A percentile compares a stretch with the other conserved stretches of the same genome.
phyloP scores from a whole-genome alignment of 495 filamentous ascomycete genomes.

The Podospora bellae-mahoneyi region DNA sequence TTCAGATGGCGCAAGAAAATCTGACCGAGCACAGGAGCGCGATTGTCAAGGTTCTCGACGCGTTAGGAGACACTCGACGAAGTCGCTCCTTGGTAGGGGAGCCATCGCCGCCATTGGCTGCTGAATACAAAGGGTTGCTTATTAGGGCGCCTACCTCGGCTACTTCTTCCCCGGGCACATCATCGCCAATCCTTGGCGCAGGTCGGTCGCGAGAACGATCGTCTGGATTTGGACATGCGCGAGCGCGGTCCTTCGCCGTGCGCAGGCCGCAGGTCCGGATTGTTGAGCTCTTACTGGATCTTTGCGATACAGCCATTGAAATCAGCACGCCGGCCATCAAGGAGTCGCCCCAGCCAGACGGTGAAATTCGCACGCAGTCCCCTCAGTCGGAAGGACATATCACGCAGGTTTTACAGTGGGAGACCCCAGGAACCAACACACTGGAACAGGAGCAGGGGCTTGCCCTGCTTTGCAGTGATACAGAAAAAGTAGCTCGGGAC shows the following conservation, averaged over 20 bases:
- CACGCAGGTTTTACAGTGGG: conserved; percentile 91
- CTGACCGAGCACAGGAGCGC: conserved; percentile 89
- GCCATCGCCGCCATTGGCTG: conserved; percentile 50
- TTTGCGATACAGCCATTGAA: conserved; percentile 93
- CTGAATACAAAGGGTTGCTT: conserved; percentile 86
- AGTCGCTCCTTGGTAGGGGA: conserved; percentile 64
- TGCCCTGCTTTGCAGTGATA: conserved; percentile 81
- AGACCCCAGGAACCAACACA: conserved; percentile 84
- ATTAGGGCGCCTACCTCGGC: conserved; percentile 75
- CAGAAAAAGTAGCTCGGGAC: conserved; percentile 70
- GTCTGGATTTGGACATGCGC: conserved; percentile 64
- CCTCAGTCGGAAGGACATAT: conserved; percentile 92
- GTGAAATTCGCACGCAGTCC: conserved; percentile 82
- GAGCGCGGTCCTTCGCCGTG: conserved; percentile 79
- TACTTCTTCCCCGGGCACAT: conserved; percentile 57
- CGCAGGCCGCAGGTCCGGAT: conserved; percentile 85
- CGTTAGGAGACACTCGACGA: conserved; percentile 70
- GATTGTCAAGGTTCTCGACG: conserved; percentile 95
- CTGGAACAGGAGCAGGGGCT: conserved; percentile 94
- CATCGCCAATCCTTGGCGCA: conserved; percentile 58
- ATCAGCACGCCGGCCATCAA: conserved; percentile 92
- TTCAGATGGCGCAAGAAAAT: conserved; percentile 89
- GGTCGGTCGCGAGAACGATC: conserved; percentile 79
- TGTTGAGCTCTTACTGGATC: conserved; percentile 88
- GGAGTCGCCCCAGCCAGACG: conserved; percentile 63